Evolutionary conservation across 495 filamentous ascomycete species (phyloP).

Genomic region (Cercophora samala): DNA sequence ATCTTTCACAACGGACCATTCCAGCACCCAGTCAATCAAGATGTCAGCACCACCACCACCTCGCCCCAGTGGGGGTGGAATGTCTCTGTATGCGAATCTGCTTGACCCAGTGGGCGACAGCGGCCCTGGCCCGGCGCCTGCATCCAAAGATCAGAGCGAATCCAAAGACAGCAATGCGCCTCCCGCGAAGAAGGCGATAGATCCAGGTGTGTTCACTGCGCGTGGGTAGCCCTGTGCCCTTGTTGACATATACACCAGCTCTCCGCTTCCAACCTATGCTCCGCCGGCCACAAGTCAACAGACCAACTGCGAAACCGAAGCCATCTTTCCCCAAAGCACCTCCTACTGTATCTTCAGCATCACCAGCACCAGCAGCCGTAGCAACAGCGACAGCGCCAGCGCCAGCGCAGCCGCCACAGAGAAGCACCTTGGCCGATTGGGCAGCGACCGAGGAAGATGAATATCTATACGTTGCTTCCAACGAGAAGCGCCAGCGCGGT

Average conservation of each 20-base stretch:
- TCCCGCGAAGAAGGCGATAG: slow-evolving; percentile 67
- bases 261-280: slow-evolving; percentile 79
- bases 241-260: slow-evolving; percentile 32
- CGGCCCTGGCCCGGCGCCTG: slow-evolving; percentile 49
- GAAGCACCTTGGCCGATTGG: slow-evolving; percentile 81
- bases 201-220: slow-evolving; percentile 39
- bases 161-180: slow-evolving; percentile 62
- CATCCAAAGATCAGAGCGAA: slow-evolving; percentile 75
- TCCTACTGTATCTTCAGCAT: slow-evolving; percentile 21
- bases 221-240: background rate
- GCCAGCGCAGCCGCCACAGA: slow-evolving; percentile 39
- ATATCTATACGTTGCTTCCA: slow-evolving; percentile 41
- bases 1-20: background rate
- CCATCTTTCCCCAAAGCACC: slow-evolving; percentile 48
- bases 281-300: slow-evolving; percentile 62
- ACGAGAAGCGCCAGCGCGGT: slow-evolving; percentile 67
- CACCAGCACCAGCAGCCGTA: slow-evolving; percentile 10
- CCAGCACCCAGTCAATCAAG: background rate
- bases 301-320: slow-evolving; percentile 65
- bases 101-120: slow-evolving; percentile 45
- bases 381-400: background rate
- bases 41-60: slow-evolving; percentile 25
- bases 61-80: slow-evolving; percentile 33
- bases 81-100: slow-evolving; percentile 58
- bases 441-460: slow-evolving; percentile 66